A percentile compares a stretch with the other conserved stretches of the same genome.
Conservation (phyloP, 176 grass and related monocot genomes). For the Eremochloa ophiuroides region DNA sequence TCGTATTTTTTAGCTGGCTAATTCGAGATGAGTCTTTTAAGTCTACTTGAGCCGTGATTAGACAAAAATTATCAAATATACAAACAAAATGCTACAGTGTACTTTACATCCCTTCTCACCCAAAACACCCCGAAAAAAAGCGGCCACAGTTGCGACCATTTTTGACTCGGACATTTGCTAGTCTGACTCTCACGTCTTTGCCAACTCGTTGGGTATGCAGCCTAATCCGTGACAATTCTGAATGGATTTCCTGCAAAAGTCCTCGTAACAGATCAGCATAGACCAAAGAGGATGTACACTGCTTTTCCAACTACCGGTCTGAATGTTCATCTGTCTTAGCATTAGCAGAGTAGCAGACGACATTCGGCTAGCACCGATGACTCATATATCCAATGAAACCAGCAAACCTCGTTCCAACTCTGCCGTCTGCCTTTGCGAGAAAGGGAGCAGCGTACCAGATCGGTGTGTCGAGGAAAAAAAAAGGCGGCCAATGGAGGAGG, state of each 20-base stretch:
- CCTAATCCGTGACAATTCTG: not conserved
- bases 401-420: not conserved
- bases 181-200: not conserved
- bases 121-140: too few relatives aligned
- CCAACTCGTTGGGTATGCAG: not conserved
- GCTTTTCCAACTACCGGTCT: not conserved
- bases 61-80: too few relatives aligned
- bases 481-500: not conserved
- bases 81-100: too few relatives aligned
- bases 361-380: constrained; percentile 11
- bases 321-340: not conserved
- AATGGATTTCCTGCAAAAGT: not conserved
- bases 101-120: too few relatives aligned
- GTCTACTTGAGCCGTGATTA: too few relatives aligned
- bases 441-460: too few relatives aligned
- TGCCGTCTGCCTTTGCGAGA: too few relatives aligned
- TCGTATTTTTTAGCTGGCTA: too few relatives aligned
- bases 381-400: constrained; percentile 18
- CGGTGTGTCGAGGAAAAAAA: not conserved
- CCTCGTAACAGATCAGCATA: constrained; percentile 9
- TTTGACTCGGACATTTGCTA: not conserved
- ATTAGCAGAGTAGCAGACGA: not conserved
- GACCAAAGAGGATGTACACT: not conserved
- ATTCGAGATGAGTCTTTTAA: too few relatives aligned
- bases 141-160: not conserved